Evolutionary conservation across 495 filamentous ascomycete genomes (phyloP).

Genomic region (Aspergillus biplanus): DNA sequence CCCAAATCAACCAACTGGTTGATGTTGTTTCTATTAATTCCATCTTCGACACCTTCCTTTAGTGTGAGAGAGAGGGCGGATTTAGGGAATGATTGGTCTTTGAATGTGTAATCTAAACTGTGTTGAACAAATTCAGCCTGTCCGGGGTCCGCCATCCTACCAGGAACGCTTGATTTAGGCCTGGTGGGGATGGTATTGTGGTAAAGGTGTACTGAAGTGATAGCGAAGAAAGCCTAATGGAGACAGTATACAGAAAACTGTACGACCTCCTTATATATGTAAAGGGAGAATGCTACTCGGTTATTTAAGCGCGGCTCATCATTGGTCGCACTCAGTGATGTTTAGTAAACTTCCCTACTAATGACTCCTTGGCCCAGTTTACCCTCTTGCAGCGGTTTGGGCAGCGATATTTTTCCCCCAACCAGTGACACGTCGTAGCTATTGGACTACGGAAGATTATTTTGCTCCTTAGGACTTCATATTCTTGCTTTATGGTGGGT

Average conservation of each 20-base stretch:
- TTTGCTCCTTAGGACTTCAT: background rate
- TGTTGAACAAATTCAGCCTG: background rate
- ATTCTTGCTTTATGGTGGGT: background rate
- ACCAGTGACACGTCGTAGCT: background rate
- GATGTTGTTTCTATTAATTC: background rate
- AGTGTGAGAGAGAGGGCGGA: background rate
- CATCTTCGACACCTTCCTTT: background rate
- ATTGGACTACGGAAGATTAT: background rate
- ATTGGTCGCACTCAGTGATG: background rate
- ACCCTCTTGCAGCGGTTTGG: background rate
- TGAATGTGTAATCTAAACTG: background rate
- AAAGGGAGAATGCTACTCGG: background rate
- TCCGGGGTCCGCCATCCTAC: background rate
- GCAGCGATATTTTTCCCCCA: background rate
- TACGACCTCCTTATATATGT: background rate
- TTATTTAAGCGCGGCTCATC: background rate
- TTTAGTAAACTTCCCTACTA: background rate
- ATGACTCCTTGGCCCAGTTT: background rate
- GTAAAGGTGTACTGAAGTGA: background rate
- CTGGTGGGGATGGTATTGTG: background rate
- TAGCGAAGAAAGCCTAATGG: background rate
- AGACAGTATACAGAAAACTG: background rate
- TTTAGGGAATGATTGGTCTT: background rate
- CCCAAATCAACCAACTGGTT: background rate
- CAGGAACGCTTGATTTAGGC: background rate